These are phyloP conservation scores for Colletotrichum eremochloae DNA, from an alignment of 2,329 filamentous ascomycete genomes.

Conservation along the genomic window DNA sequence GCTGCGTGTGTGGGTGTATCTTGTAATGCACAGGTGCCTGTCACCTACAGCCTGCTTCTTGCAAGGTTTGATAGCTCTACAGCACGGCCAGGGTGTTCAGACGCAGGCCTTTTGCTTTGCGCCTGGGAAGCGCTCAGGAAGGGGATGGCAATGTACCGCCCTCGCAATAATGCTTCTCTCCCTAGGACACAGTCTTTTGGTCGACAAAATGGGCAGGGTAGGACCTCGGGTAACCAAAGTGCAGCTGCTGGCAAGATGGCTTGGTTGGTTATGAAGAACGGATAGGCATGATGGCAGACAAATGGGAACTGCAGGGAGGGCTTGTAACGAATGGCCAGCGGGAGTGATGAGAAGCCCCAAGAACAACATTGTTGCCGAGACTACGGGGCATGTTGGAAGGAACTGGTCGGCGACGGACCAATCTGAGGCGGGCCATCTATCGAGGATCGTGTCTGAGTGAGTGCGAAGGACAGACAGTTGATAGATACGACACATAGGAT, in stretches of 20 bases:
- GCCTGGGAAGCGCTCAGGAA: not conserved
- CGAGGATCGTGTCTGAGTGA: not conserved
- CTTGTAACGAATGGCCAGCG: not conserved
- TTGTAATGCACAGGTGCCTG: too few species aligned
- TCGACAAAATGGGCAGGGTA: not conserved
- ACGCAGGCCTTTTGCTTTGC: slow-evolving; percentile 8
- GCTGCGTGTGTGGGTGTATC: not conserved
- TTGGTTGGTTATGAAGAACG: slow-evolving; percentile 7
- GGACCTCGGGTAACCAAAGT: not conserved
- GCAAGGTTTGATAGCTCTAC: slow-evolving; percentile 3
- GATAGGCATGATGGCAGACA: not conserved
- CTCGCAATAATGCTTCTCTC: not conserved
- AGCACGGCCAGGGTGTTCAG: slow-evolving; percentile 17
- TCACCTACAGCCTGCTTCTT: not conserved
- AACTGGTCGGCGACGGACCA: slow-evolving; percentile 3
- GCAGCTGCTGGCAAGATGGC: not conserved
- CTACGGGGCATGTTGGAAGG: slow-evolving; percentile 3
- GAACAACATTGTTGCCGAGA: slow-evolving; percentile 11
- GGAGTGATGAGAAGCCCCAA: not conserved
- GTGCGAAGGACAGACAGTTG: not conserved
- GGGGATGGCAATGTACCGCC: not conserved
- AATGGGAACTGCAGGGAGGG: slow-evolving; percentile 8
- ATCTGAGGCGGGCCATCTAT: slow-evolving; percentile 1
- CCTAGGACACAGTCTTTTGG: not conserved
- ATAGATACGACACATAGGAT: not conserved